Evolutionary conservation across 2,329 filamentous ascomycete genomes (phyloP).

Genomic region (Diaporthe citri): DNA sequence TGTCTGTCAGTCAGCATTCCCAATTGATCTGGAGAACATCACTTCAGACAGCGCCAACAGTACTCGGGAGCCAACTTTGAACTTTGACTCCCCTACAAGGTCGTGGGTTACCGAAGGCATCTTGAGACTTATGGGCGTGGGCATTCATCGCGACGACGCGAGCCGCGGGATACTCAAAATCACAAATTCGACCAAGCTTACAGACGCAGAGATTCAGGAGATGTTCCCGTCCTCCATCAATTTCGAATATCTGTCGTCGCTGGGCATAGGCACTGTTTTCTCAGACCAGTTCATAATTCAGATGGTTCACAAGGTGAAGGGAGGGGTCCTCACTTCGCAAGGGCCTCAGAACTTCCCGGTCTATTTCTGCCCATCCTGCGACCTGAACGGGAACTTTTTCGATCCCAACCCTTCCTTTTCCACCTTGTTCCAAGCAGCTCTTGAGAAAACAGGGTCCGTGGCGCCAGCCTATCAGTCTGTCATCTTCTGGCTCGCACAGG

Average conservation of each 20-base stretch:
- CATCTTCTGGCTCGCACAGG: constrained; percentile 7
- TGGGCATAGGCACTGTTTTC: neutral
- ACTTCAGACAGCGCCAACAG: neutral
- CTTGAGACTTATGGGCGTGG: neutral
- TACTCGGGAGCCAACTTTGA: neutral
- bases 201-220: neutral
- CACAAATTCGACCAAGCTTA: neutral
- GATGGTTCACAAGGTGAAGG: neutral
- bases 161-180: neutral
- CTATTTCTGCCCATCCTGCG: neutral
- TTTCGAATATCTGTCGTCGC: neutral
- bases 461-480: neutral
- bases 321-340: neutral
- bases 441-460: neutral
- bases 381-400: neutral
- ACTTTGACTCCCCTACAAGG: neutral
- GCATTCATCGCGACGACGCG: neutral
- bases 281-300: neutral
- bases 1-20: neutral
- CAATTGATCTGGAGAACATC: neutral
- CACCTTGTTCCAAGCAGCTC: neutral
- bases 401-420: neutral
- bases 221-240: neutral
- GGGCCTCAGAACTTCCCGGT: neutral
- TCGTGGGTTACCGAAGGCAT: neutral